phyloP scores from a whole-genome alignment of 176 grass and related monocot species.

The Zea mays region DNA sequence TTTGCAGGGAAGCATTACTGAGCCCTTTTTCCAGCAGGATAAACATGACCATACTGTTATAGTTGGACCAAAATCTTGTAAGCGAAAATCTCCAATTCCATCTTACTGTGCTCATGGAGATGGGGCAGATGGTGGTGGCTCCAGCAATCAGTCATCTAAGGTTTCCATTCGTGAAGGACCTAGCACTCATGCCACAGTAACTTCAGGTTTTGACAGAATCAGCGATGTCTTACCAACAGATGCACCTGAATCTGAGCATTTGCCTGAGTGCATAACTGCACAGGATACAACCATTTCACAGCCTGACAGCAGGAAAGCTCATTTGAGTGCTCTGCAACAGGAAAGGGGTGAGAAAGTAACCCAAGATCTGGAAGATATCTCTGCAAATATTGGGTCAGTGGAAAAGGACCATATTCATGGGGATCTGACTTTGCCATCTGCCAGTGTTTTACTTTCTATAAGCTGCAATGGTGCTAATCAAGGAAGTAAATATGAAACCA shows the following conservation, averaged over 20 bases:
- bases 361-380: slow-evolving; percentile 26
- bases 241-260: slow-evolving; percentile 7
- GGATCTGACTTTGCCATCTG: background rate
- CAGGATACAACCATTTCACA: slow-evolving; percentile 8
- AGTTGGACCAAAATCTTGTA: too few relatives aligned
- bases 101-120: too few relatives aligned
- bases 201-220: slow-evolving; percentile 6
- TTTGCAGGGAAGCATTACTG: too few relatives aligned
- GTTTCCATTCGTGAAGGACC: too few relatives aligned
- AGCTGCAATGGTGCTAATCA: slow-evolving; percentile 18
- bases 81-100: too few relatives aligned
- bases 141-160: too few relatives aligned
- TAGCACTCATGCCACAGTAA: too few relatives aligned
- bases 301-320: slow-evolving; percentile 24
- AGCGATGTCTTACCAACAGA: slow-evolving; percentile 20
- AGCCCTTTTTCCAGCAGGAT: too few relatives aligned
- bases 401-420: slow-evolving; percentile 23
- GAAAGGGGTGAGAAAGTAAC: slow-evolving; percentile 28
- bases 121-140: too few relatives aligned
- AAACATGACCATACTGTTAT: too few relatives aligned
- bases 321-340: slow-evolving; percentile 20
- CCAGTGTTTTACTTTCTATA: background rate
- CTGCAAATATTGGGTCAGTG: slow-evolving; percentile 14
- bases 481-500: slow-evolving; percentile 38
- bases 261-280: slow-evolving; percentile 20